Evolutionary conservation across 176 grass and related monocot genomes (phyloP).

Genomic region (Urochloa ruziziensis): DNA sequence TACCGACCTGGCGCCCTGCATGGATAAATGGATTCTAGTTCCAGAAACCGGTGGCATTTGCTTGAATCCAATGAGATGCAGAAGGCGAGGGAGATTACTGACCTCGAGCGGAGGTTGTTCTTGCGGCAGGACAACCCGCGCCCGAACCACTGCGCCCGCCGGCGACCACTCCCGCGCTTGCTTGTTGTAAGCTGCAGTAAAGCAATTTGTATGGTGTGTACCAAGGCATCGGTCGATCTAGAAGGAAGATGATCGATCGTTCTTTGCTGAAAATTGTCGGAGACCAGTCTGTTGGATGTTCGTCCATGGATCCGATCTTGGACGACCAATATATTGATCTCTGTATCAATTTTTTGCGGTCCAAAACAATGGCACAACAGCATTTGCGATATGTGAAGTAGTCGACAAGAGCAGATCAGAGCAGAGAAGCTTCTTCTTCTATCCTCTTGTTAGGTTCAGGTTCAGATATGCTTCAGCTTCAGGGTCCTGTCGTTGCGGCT

Average conservation of each 20-base stretch:
- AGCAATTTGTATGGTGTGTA: slow-evolving; percentile 3
- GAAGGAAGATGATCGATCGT: not conserved
- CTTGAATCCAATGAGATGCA: no score
- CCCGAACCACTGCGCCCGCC: no score
- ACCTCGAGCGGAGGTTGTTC: no score
- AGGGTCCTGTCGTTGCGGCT: slow-evolving; percentile 39
- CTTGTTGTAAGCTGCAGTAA: slow-evolving; percentile 34
- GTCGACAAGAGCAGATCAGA: no score
- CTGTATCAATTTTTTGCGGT: not conserved
- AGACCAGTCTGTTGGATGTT: not conserved
- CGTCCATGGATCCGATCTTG: not conserved
- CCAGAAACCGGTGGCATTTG: no score
- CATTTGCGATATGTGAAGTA: not conserved
- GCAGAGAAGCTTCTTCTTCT: not conserved
- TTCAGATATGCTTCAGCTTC: slow-evolving; percentile 45
- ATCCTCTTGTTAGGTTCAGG: not conserved
- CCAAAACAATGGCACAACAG: not conserved
- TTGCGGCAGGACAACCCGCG: no score
- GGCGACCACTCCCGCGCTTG: not conserved
- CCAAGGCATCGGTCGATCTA: not conserved
- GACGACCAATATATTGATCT: slow-evolving; percentile 7
- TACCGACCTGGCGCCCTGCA: no score
- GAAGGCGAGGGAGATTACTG: no score
- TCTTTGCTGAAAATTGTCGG: not conserved
- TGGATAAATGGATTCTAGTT: no score